Evolutionary conservation across 2,329 filamentous ascomycete species (phyloP).

Genomic region (Nectriaceae sp.): DNA sequence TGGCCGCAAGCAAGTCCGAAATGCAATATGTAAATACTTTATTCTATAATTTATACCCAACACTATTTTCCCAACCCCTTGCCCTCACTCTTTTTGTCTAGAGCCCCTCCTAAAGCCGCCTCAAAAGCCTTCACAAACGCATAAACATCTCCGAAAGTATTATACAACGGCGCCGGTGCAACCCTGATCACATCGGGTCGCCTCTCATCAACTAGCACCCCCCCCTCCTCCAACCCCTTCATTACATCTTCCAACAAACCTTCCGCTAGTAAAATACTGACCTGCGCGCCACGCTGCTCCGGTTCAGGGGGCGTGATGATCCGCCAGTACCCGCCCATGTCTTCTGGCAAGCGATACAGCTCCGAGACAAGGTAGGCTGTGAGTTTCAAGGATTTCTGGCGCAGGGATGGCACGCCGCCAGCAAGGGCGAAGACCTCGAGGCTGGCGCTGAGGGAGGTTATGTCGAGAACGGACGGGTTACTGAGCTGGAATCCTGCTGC

Average conservation of each 20-base stretch:
- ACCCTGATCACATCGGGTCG: slow-evolving; percentile 79
- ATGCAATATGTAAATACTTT: too few relatives aligned
- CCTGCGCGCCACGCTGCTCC: slow-evolving; percentile 69
- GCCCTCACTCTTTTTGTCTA: slow-evolving; percentile 11
- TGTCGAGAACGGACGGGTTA: slow-evolving; percentile 72
- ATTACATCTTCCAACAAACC: slow-evolving; percentile 69
- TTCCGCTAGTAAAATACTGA: slow-evolving; percentile 67
- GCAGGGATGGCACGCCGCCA: slow-evolving; percentile 60
- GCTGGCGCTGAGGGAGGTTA: slow-evolving; percentile 69
- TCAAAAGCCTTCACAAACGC: slow-evolving; percentile 33
- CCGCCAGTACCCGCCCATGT: slow-evolving; percentile 41
- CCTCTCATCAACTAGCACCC: slow-evolving; percentile 77
- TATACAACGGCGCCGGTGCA: slow-evolving; percentile 79
- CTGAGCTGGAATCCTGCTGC: slow-evolving; percentile 78
- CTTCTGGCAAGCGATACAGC: slow-evolving; percentile 40
- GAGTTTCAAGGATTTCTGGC: slow-evolving; percentile 56
- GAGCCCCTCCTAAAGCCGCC: slow-evolving; percentile 24
- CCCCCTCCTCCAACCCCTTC: slow-evolving; percentile 60
- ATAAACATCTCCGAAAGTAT: slow-evolving; percentile 65
- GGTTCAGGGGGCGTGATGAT: slow-evolving; percentile 69
- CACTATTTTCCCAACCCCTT: too few relatives aligned
- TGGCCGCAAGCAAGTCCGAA: too few relatives aligned
- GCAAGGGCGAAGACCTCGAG: slow-evolving; percentile 58
- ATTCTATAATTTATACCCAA: too few relatives aligned
- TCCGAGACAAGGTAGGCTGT: slow-evolving; percentile 73